Evolutionary conservation across 2,329 filamentous ascomycete genomes (phyloP), one percentile per base, ranked within the genome.

Genomic region (Thelonectria olida): DNA sequence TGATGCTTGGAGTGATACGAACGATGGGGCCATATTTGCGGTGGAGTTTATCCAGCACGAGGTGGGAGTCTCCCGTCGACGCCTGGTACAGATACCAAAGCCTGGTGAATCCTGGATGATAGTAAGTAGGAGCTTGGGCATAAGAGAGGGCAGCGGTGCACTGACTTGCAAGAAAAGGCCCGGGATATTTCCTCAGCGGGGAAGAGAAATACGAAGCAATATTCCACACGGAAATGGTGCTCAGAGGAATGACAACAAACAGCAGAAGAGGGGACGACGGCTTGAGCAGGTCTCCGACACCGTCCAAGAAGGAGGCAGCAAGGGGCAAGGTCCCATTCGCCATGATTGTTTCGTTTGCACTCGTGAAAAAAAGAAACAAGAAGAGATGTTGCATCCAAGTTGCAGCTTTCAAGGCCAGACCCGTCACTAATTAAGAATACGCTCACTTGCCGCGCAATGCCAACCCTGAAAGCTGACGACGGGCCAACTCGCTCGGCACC

Each of bases 21-120:
- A 82, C 77, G 9, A 79, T 73, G 0, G 78, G 77, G 0, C 79
- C 79, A 60, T 80, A 75, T 59, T 74, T 72, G 7, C 72, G 65
- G 54, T 80, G 79, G 0, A 81, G 66, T 15, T 72, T 67, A 9
- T 76, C 68, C 15, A 75, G 68, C 1, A 69, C 62, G 6, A 72
- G 50, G 12, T 76, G 72, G 17, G 68, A 76, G 5, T 72, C 66
- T 13, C 74, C 74, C 1, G 64, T 69, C 8, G 56, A 65, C 5
- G 71, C 73, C 27, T 74, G 72, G 47, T 68, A 72, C 19, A 79
- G 58, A 9, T 75, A 74, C 77, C 76, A 80, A 5, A 80, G 52
- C 13, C 77, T 76, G 0, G 75, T 79, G 55, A 71, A 75, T 44
- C 41, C 73, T 68, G 45, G 2, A 12, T 2, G 6, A 20, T 25